Evolutionary conservation across 1,139 yeast genomes (phyloP).

Genomic region (Kurtzmaniella quercitrusa): DNA sequence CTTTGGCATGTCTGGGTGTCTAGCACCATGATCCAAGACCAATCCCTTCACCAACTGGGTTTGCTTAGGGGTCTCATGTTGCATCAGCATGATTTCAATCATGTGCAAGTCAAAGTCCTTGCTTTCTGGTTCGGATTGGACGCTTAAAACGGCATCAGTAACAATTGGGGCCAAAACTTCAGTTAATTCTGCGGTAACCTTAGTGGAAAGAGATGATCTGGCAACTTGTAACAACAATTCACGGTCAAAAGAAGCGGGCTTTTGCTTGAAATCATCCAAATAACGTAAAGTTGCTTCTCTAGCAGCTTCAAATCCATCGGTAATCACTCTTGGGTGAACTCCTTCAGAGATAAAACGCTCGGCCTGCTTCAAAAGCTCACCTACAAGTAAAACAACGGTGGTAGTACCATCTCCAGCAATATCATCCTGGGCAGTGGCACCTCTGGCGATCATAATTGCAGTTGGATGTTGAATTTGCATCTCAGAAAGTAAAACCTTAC

Average conservation of each 20-base stretch:
- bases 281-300: constrained; percentile 68
- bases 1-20: constrained; percentile 99
- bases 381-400: constrained; percentile 91
- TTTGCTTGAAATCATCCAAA: constrained; percentile 59
- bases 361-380: constrained; percentile 92
- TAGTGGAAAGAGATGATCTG: constrained; percentile 81
- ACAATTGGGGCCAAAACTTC: constrained; percentile 89
- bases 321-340: constrained; percentile 89
- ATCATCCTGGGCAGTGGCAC: constrained; percentile 98
- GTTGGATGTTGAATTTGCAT: constrained; percentile 99
- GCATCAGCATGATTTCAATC: constrained; percentile 99
- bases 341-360: constrained; percentile 91
- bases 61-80: constrained; percentile 80
- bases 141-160: constrained; percentile 90
- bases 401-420: constrained; percentile 99
- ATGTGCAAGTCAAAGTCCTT: constrained; percentile 79
- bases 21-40: constrained; percentile 96
- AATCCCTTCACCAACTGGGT: constrained; percentile 84
- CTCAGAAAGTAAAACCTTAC: constrained; percentile 86
- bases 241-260: constrained; percentile 57
- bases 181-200: constrained; percentile 71
- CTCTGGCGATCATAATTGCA: constrained; percentile 97
- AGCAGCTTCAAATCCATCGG: constrained; percentile 93
- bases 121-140: constrained; percentile 48
- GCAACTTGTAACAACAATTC: constrained; percentile 91